Evolutionary conservation across 148 eudicot species (phyloP).

Genomic region (Persicaria tinctoria): DNA sequence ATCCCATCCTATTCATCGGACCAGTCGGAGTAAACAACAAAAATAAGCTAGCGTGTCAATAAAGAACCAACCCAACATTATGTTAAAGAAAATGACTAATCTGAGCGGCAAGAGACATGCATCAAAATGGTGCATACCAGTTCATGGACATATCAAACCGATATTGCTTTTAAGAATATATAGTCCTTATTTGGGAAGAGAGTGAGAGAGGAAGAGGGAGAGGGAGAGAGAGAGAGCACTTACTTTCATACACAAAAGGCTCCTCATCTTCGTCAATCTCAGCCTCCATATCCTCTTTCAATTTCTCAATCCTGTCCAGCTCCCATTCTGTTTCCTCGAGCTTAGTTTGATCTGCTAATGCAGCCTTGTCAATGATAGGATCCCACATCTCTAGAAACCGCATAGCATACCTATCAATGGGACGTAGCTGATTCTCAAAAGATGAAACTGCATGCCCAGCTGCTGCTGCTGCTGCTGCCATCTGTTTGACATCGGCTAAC

Average conservation of each 20-base stretch:
- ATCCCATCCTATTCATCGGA: constrained; percentile 70
- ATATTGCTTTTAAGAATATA: neutral
- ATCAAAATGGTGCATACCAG: neutral
- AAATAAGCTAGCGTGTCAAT: neutral
- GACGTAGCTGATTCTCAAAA: constrained; percentile 89
- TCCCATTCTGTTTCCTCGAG: constrained; percentile 94
- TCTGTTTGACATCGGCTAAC: constrained; percentile 97
- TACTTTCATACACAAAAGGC: constrained; percentile 98
- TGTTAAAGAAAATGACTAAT: neutral
- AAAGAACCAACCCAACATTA: neutral
- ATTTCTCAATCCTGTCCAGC: constrained; percentile 84
- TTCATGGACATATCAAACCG: neutral
- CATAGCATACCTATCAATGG: constrained; percentile 92
- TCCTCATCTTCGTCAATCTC: constrained; percentile 97
- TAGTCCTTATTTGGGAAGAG: neutral
- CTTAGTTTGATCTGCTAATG: constrained; percentile 45
- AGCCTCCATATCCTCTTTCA: constrained; percentile 99
- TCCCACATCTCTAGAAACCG: constrained; percentile 93
- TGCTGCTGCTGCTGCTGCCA: constrained; percentile 98
- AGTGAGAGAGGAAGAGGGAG: no score
- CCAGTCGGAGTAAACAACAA: neutral
- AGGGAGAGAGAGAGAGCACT: constrained; percentile 17
- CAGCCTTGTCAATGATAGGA: constrained; percentile 71
- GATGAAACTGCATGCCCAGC: constrained; percentile 80
- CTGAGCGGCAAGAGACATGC: neutral